Evolutionary conservation across 352 stramenopile species (phyloP), one percentile per base, ranked within the genome.

Genomic region (Phytophthora pseudosyringae): DNA sequence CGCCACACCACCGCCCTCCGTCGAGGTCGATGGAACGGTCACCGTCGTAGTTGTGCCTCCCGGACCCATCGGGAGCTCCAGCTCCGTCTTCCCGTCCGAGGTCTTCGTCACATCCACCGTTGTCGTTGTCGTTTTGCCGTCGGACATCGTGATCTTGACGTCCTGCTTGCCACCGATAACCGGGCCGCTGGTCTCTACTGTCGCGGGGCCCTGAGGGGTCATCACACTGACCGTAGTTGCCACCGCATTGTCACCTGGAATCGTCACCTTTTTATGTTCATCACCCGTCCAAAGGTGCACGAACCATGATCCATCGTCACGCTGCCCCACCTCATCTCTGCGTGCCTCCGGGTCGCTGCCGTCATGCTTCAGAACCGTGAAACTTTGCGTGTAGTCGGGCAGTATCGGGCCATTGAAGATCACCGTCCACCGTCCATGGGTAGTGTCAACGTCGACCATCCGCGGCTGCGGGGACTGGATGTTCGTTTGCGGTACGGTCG

Each of bases 41-140:
- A 51, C 56, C 3, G 46, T 39, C 10, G 54, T 59, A 2, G 58
- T 67, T 8, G 57, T 41, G n/a, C 69, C 68, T 1, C 59, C 47
- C 21, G 40, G 29, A 3, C 52, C 59, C 13, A 43, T 67, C 4
- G 61, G 35, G 36, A 69, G 40, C n/a, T 53, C 53, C 21, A 69
- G 15, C 54, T 44, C 38, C 1, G 5, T 57, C 13, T 64, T 52
- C 3, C 47, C 49, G 7, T 52, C 38, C 2, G 1, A n/a, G 5
- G 46, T 50, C 6, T n/a, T 12, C 4, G n/a, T 56, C 31, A 43
- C 48, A 3, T 55, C 32, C 29, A 57, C 59, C 25, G 35, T 46
- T 7, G 52, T 46, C 15, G n/a, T 52, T 8, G 35, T 57, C 3
- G 26, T 54, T 18, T 7, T 25, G 26, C 64, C 64, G 3, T 43